Evolutionary conservation across 2,329 filamentous ascomycete species (phyloP).

Genomic region (Blastomyces parvus): DNA sequence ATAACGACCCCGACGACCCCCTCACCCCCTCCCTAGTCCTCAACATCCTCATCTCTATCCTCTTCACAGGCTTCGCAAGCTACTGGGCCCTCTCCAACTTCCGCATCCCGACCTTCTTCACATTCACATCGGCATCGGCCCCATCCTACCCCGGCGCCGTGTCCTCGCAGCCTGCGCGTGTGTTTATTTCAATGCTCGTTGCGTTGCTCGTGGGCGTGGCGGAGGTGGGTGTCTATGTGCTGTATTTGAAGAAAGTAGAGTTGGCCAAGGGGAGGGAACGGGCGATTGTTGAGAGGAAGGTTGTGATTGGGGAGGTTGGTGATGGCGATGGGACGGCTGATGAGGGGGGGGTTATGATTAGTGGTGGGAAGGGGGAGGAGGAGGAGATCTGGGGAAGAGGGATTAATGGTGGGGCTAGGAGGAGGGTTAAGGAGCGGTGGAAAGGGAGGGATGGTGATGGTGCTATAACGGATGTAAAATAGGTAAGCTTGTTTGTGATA

Average conservation of each 20-base stretch:
- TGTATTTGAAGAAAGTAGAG: slow-evolving; percentile 38
- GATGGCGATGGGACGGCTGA: neutral
- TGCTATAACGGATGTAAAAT: slow-evolving; percentile 6
- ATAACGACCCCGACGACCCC: slow-evolving; percentile 36
- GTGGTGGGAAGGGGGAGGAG: slow-evolving; percentile 10
- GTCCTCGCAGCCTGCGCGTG: slow-evolving; percentile 29
- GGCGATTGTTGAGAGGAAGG: slow-evolving; percentile 32
- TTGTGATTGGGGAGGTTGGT: slow-evolving; percentile 17
- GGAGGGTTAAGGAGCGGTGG: slow-evolving; percentile 34
- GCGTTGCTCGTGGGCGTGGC: slow-evolving; percentile 38
- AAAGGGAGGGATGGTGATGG: slow-evolving; percentile 21
- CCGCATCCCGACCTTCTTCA: slow-evolving; percentile 24
- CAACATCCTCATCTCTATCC: slow-evolving; percentile 79
- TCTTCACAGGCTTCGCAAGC: slow-evolving; percentile 50
- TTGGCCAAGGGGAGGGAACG: slow-evolving; percentile 31
- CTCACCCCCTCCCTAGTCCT: slow-evolving; percentile 56
- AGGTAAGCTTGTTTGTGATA: slow-evolving; percentile 9
- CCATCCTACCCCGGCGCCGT: slow-evolving; percentile 14
- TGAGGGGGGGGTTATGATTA: neutral
- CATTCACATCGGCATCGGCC: slow-evolving; percentile 15
- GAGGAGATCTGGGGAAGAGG: slow-evolving; percentile 37
- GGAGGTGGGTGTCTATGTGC: slow-evolving; percentile 39
- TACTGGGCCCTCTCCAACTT: slow-evolving; percentile 37
- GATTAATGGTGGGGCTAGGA: slow-evolving; percentile 32
- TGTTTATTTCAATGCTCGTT: slow-evolving; percentile 33